phyloP scores from a whole-genome alignment of 352 stramenopile species.

The Pythium periplocum region DNA sequence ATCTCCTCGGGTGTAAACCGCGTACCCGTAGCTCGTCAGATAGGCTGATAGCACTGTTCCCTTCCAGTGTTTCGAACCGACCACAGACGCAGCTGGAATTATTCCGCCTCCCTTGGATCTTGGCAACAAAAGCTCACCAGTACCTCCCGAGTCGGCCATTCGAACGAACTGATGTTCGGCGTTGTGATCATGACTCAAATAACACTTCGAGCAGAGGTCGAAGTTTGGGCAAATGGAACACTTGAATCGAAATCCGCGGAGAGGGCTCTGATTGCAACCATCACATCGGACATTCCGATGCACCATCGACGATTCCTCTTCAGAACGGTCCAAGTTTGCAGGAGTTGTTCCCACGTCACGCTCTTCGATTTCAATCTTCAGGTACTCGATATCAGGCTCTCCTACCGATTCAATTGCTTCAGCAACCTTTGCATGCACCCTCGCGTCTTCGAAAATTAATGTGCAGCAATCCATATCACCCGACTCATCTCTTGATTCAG shows the following conservation, averaged over 20 bases:
- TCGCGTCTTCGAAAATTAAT: constrained; percentile 45
- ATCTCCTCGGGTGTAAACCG: constrained; percentile 32
- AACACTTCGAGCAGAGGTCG: constrained; percentile 65
- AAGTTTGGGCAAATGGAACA: constrained; percentile 74
- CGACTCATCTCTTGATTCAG: background rate
- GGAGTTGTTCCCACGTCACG: constrained; percentile 2
- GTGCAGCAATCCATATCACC: constrained; percentile 27
- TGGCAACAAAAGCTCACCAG: constrained; percentile 51
- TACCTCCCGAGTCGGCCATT: constrained; percentile 33
- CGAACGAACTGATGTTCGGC: constrained; percentile 67
- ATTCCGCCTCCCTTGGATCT: constrained; percentile 48
- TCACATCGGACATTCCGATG: constrained; percentile 75
- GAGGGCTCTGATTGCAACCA: constrained; percentile 63
- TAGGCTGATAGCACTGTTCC: constrained; percentile 40
- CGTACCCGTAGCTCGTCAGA: constrained; percentile 44
- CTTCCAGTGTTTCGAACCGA: constrained; percentile 68
- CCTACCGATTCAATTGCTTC: constrained; percentile 31
- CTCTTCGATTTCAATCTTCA: constrained; percentile 15
- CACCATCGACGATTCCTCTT: constrained; percentile 26
- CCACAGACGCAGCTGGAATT: constrained; percentile 39
- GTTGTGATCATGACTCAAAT: constrained; percentile 47
- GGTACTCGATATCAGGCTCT: constrained; percentile 20
- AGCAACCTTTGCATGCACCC: constrained; percentile 33
- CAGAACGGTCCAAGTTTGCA: constrained; percentile 16
- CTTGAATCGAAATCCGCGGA: constrained; percentile 71